Evolutionary conservation across 805 yeast species (phyloP).

Genomic region (Sugiyamaella qingdaonensis): DNA sequence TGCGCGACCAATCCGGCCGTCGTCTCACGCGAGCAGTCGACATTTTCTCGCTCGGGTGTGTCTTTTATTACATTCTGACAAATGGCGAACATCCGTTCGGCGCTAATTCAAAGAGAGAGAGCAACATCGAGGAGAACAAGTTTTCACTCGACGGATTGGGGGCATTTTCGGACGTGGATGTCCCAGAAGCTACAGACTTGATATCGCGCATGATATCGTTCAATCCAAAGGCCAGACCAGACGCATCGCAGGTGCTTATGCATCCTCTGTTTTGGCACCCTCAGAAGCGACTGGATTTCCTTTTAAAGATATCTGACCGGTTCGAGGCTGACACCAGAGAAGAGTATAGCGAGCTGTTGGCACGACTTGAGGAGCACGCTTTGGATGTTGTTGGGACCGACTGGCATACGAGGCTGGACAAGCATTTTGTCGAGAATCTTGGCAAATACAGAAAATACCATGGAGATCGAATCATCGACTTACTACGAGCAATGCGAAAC

Average conservation of each 20-base stretch:
- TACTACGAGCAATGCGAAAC: constrained; percentile 84
- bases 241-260: constrained; percentile 57
- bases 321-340: constrained; percentile 81
- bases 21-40: constrained; percentile 65
- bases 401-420: constrained; percentile 75
- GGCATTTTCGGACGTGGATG: constrained; percentile 26
- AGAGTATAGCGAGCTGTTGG: constrained; percentile 62
- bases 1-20: constrained; percentile 12
- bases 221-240: constrained; percentile 69
- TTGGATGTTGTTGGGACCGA: constrained; percentile 47
- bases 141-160: constrained; percentile 47
- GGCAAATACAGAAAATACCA: constrained; percentile 90
- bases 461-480: constrained; percentile 72
- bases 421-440: constrained; percentile 70
- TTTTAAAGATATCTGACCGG: constrained; percentile 83
- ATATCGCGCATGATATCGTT: constrained; percentile 65
- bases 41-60: constrained; percentile 91
- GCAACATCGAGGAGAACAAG: constrained; percentile 60
- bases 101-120: constrained; percentile 82
- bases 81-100: constrained; percentile 94
- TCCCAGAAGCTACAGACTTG: constrained; percentile 68
- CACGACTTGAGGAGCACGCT: constrained; percentile 52
- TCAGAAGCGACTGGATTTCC: constrained; percentile 72
- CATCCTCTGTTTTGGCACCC: constrained; percentile 89
- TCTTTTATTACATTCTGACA: constrained; percentile 79